Conservation (phyloP, 768 basidiomycete genomes). For the Holtermannia corniformis region DNA sequence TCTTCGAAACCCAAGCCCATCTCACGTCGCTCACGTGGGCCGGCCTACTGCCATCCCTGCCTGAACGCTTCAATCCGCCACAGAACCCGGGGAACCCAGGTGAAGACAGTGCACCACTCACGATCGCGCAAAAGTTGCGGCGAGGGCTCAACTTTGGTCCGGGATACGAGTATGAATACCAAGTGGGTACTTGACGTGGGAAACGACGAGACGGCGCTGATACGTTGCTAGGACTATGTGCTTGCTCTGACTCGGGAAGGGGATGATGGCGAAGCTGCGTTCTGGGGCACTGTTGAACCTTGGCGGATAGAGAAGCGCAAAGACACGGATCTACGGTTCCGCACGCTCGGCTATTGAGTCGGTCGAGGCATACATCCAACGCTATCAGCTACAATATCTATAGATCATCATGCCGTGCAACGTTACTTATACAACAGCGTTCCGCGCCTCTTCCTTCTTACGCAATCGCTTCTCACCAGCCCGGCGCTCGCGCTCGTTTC, state of each 20-base stretch:
- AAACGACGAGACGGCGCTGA: background rate
- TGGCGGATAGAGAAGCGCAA: constrained; percentile 28
- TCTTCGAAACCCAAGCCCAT: constrained; percentile 68
- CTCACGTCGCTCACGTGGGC: constrained; percentile 36
- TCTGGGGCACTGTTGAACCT: constrained; percentile 29
- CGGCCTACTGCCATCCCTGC: constrained; percentile 27
- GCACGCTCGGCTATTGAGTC: constrained; percentile 30
- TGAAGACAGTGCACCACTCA: background rate
- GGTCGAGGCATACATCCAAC: too few relatives aligned
- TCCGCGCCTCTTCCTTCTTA: background rate
- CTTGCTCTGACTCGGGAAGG: constrained; percentile 27
- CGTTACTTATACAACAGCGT: too few relatives aligned
- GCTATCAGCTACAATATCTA: too few relatives aligned
- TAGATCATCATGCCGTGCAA: too few relatives aligned
- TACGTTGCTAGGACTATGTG: constrained; percentile 36
- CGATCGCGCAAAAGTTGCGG: background rate
- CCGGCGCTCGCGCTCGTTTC: constrained; percentile 7
- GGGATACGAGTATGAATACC: background rate
- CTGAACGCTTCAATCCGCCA: constrained; percentile 17
- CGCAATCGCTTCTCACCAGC: constrained; percentile 3
- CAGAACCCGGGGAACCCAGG: constrained; percentile 7
- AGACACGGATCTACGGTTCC: constrained; percentile 24
- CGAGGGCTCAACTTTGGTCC: background rate
- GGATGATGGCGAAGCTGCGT: constrained; percentile 14
- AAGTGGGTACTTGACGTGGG: background rate